Percentiles rank a stretch among this genome's conserved stretches.
Conservation (phyloP, 192 early-diverging fungal species). For the Chytriomyces confervae region DNA sequence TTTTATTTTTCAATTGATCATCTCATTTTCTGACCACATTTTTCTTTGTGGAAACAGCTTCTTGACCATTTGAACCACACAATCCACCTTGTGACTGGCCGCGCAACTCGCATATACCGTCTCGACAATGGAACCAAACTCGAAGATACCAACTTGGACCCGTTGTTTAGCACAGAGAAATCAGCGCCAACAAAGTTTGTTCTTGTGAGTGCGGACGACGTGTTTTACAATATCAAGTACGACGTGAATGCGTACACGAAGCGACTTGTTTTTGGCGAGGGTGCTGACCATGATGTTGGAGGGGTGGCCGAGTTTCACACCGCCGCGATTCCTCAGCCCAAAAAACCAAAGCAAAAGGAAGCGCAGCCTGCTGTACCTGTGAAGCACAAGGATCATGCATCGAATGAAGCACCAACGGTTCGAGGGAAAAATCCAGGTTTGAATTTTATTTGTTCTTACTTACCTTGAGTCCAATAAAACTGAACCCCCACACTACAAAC, state of each 20-base stretch:
- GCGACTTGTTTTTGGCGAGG: constrained; percentile 1
- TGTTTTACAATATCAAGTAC: constrained; percentile 49
- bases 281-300: background rate
- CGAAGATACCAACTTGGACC: constrained; percentile 1
- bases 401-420: background rate
- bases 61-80: constrained; percentile 53
- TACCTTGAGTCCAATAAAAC: background rate
- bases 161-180: constrained; percentile 15
- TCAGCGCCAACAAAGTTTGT: constrained; percentile 43
- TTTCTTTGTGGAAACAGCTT: constrained; percentile 33
- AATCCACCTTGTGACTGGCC: constrained; percentile 43
- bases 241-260: constrained; percentile 47
- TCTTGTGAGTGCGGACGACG: constrained; percentile 51
- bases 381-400: background rate
- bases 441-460: background rate
- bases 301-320: background rate
- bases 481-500: background rate
- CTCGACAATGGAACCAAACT: constrained; percentile 26
- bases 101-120: constrained; percentile 46
- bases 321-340: background rate
- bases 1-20: background rate
- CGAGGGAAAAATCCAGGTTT: background rate
- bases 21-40: constrained; percentile 1
- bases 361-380: background rate
- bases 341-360: background rate